Base-by-base conservation (phyloP, 768 basidiomycete species). In the Lentinula aciculospora region DNA sequence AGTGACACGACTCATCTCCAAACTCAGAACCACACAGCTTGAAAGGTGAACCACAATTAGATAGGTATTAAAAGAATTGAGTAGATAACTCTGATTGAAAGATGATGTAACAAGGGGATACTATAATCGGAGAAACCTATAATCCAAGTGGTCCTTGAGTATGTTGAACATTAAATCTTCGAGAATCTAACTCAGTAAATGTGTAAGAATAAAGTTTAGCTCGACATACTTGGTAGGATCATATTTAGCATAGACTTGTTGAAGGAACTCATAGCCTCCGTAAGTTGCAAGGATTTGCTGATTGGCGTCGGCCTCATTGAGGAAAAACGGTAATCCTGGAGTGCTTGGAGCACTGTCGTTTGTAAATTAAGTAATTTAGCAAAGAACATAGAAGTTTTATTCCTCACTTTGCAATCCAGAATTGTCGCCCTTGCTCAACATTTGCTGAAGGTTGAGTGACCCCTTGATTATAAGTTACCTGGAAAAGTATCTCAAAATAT, bases 111-210 rank as follows among this genome's bases (percentile, higher is more conserved):
- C 17, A 4, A 9, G n/a, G 23, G 9, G 42, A 44, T 29, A 12
- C 27, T 53, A 69, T 25, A 70, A 53, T 8, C 67, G n/a, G n/a
- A n/a, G n/a, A n/a, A n/a, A n/a, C n/a, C n/a, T n/a, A 69, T 25
- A 70, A 53, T 8, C 67, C 67, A 8, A 61, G 60, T 0, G 73
- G 73, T 19, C 74, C 74, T 36, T 71, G 64, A 1, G 70, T 67
- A 59, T 68, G 71, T 25, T 65, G 56, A 7, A 74, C 61, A 40
- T 72, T 75, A 57, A 75, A 75, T 39, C 74, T 75, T 48, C n/a
- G 4, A 29, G 0, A 32, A 48, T 1, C 28, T 48, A 19, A 48
- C 27, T 28, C 28, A 48, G 28, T 48, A 17, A 10, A 32, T 4
- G 19, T 19, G 17, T 28, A n/a, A 31, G 23, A 47, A 49, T 23